Conservation (phyloP, 1,284 basidiomycete genomes). For the Ceratobasidium sp. region DNA sequence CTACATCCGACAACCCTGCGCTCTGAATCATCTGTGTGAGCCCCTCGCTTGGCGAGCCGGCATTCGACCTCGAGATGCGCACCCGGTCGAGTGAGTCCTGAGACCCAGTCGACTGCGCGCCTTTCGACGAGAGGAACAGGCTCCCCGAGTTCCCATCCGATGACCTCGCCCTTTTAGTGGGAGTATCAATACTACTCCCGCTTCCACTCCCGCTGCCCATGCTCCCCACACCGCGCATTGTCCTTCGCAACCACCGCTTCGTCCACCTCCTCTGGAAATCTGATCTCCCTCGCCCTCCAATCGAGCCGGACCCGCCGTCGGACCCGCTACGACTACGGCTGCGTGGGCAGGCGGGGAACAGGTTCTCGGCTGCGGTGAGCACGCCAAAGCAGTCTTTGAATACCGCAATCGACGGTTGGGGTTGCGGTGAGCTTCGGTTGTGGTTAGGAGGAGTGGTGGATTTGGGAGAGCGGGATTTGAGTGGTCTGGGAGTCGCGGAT, state of each 20-base stretch:
- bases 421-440: background rate
- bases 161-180: background rate
- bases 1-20: slow-evolving; percentile 19
- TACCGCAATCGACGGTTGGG: slow-evolving; percentile 22
- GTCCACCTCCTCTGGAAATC: slow-evolving; percentile 33
- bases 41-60: slow-evolving; percentile 19
- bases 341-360: slow-evolving; percentile 19
- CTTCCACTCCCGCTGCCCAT: slow-evolving; percentile 39
- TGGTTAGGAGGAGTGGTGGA: background rate
- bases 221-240: slow-evolving; percentile 32
- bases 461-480: slow-evolving; percentile 8
- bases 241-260: slow-evolving; percentile 31
- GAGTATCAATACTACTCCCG: slow-evolving; percentile 1
- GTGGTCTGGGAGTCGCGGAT: slow-evolving; percentile 9
- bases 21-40: background rate
- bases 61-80: slow-evolving; percentile 25
- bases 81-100: slow-evolving; percentile 39
- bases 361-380: slow-evolving; percentile 12
- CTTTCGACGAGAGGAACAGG: background rate
- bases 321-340: background rate
- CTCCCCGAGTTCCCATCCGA: background rate
- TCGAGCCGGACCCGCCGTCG: background rate
- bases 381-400: slow-evolving; percentile 37
- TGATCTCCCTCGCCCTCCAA: slow-evolving; percentile 13
- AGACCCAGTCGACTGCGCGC: slow-evolving; percentile 3